Conservation (phyloP, 2,329 filamentous ascomycete genomes). For the Alternaria metachromatica region DNA sequence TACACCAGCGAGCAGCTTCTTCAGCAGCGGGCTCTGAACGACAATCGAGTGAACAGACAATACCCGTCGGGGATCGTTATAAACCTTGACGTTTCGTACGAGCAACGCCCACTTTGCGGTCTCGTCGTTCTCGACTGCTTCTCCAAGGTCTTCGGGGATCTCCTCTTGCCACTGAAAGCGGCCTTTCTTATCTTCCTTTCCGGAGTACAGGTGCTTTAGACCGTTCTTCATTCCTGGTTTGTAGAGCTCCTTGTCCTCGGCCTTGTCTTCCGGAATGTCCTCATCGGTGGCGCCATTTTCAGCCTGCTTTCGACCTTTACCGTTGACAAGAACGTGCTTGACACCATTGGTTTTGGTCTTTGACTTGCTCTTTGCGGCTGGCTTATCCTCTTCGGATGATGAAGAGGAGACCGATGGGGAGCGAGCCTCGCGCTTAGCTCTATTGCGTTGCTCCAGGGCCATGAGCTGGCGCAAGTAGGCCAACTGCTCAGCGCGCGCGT, state of each 20-base stretch:
- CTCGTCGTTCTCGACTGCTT: constrained; percentile 64
- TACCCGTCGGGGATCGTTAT: constrained; percentile 63
- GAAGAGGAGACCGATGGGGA: constrained; percentile 5
- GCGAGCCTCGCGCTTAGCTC: background rate
- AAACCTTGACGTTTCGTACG: constrained; percentile 52
- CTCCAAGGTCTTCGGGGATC: constrained; percentile 42
- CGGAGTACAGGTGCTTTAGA: constrained; percentile 58
- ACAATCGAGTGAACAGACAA: constrained; percentile 69
- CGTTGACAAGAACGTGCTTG: constrained; percentile 22
- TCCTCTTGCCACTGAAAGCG: constrained; percentile 45
- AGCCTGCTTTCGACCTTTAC: constrained; percentile 4
- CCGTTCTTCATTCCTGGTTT: constrained; percentile 50
- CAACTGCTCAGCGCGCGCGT: background rate
- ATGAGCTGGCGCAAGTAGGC: background rate
- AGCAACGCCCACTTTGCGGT: constrained; percentile 64
- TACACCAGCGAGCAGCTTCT: constrained; percentile 62
- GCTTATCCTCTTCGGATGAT: constrained; percentile 7
- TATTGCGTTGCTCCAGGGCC: background rate
- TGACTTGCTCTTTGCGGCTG: background rate
- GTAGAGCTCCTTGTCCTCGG: constrained; percentile 19
- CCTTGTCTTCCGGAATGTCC: constrained; percentile 6
- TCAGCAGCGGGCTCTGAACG: constrained; percentile 69
- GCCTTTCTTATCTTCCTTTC: constrained; percentile 51
- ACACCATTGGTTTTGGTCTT: constrained; percentile 9
- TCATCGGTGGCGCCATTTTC: background rate